These are phyloP conservation scores for Albugo laibachii DNA, from an alignment of 352 stramenopile genomes.

Conservation along the genomic window DNA sequence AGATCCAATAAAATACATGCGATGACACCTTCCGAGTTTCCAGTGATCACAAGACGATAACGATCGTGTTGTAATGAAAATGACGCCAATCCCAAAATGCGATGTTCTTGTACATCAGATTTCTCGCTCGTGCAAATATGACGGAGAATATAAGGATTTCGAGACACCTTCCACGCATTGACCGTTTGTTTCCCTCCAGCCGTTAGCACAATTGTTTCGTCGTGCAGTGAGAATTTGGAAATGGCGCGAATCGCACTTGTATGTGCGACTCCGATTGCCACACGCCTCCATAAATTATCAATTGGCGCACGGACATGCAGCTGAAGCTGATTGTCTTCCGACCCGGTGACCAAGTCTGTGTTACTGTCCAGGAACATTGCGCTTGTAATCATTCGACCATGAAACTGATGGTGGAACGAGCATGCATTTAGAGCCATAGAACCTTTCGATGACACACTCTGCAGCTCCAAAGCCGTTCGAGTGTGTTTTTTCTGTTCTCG, in stretches of 20 bases:
- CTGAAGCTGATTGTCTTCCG: constrained; percentile 71
- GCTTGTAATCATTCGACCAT: constrained; percentile 59
- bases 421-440: background rate
- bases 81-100: constrained; percentile 50
- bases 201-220: constrained; percentile 33
- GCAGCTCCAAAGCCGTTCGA: too few species aligned
- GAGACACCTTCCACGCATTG: constrained; percentile 45
- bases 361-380: constrained; percentile 17
- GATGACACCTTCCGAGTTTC: constrained; percentile 57
- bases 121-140: constrained; percentile 35
- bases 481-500: constrained; percentile 16
- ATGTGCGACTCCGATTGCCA: constrained; percentile 43
- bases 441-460: background rate
- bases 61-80: constrained; percentile 18
- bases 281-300: constrained; percentile 12
- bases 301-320: constrained; percentile 19
- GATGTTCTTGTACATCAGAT: constrained; percentile 52
- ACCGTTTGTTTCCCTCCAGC: constrained; percentile 65
- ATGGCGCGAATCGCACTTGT: constrained; percentile 66
- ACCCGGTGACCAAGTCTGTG: constrained; percentile 34
- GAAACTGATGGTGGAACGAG: constrained; percentile 45
- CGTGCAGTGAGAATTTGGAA: constrained; percentile 16
- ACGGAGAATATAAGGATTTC: constrained; percentile 10
- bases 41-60: constrained; percentile 33
- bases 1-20: constrained; percentile 44